Evolutionary conservation across 1,139 yeast genomes (phyloP), one percentile per base, ranked within the genome.

Genomic region (Arxiozyma heterogenica): DNA sequence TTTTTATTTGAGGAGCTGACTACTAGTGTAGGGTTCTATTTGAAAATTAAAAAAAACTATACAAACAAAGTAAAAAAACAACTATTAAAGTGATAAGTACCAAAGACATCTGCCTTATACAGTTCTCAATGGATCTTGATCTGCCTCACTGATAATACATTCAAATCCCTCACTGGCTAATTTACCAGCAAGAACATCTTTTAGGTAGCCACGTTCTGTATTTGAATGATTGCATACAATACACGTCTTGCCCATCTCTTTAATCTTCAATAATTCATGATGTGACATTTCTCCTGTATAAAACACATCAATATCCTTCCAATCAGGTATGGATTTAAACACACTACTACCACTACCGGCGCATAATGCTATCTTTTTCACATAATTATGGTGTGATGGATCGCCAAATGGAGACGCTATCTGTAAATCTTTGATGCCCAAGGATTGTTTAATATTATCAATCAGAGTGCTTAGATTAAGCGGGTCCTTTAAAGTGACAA

Each of bases 211-310:
- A 54, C 98, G 76, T 70, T 94, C 99, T 0, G 97, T 88, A 65
- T 93, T 91, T 22, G 95, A 80, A 64, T 94, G 98, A 61, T 91
- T 91, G 62, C 95, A 86, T 3, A 81, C 79, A 52, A 93, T 76
- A 3, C 90, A 89, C 12, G 82, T 75, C 15, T 82, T 75, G 0
- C 96, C 96, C n/a, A 73, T 66, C 61, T 91, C 98, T 50, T 77
- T 79, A 57, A 84, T 76, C 58, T 72, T 80, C 44, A 94, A 75
- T 4, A 87, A 85, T 67, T 93, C 97, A 65, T 94, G 98, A 65
- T 93, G 98, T 21, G 95, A 84, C 59, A 94, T 73, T 66, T 94
- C 98, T 1, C 99, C 99, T 0, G 98, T 91, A 64, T 83, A 80
- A 66, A 78, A 86, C 45, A 90, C 74, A 63, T 93, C 98, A 0